Evolutionary conservation across 2,329 filamentous ascomycete genomes (phyloP).

Genomic region (Cladobotryum protrusum): DNA sequence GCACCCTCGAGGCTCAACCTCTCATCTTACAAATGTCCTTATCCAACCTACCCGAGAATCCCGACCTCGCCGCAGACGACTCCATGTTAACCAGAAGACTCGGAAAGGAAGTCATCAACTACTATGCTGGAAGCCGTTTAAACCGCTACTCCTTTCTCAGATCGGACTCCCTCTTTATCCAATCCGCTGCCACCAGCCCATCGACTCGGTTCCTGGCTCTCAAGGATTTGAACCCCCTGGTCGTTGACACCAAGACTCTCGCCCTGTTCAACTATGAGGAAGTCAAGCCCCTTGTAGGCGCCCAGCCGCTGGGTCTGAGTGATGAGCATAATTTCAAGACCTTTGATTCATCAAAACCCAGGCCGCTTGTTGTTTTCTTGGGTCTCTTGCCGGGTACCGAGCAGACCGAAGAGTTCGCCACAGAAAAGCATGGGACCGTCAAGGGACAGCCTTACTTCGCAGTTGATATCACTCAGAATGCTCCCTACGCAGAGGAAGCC

Average conservation of each 20-base stretch:
- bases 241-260: slow-evolving; percentile 50
- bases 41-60: slow-evolving; percentile 7
- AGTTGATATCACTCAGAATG: slow-evolving; percentile 75
- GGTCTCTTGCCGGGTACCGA: slow-evolving; percentile 68
- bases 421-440: slow-evolving; percentile 57
- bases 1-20: background rate
- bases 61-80: slow-evolving; percentile 34
- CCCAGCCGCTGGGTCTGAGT: slow-evolving; percentile 60
- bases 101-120: slow-evolving; percentile 74
- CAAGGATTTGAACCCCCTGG: slow-evolving; percentile 69
- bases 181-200: slow-evolving; percentile 58
- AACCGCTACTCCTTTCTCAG: slow-evolving; percentile 78
- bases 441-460: slow-evolving; percentile 81
- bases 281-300: slow-evolving; percentile 62
- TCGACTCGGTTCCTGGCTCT: slow-evolving; percentile 69
- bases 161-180: slow-evolving; percentile 63
- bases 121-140: slow-evolving; percentile 72
- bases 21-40: slow-evolving; percentile 7
- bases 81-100: slow-evolving; percentile 71
- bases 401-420: slow-evolving; percentile 21
- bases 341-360: slow-evolving; percentile 65
- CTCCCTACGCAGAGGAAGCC: slow-evolving; percentile 54
- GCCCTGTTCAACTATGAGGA: slow-evolving; percentile 64
- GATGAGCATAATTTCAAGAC: slow-evolving; percentile 68
- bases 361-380: slow-evolving; percentile 74